Evolutionary conservation across 2,329 filamentous ascomycete genomes (phyloP).

Genomic region (Fusarium secorum): DNA sequence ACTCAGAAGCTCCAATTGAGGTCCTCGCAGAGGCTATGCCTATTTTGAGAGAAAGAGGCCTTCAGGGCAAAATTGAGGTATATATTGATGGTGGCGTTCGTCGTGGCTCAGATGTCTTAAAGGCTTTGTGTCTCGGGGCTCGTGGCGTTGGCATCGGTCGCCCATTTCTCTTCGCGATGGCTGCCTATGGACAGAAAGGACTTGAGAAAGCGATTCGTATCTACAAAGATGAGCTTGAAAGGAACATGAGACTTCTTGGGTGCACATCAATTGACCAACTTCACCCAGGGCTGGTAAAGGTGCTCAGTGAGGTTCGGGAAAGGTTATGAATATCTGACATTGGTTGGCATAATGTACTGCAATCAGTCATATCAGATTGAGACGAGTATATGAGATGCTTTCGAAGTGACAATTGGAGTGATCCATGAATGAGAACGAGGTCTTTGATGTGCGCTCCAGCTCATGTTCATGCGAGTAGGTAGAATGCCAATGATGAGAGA

Average conservation of each 20-base stretch:
- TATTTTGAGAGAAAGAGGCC: constrained; percentile 73
- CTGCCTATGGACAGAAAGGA: constrained; percentile 82
- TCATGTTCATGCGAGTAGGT: background rate
- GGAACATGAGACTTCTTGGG: constrained; percentile 95
- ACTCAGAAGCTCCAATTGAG: constrained; percentile 85
- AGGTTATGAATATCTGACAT: background rate
- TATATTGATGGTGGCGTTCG: constrained; percentile 90
- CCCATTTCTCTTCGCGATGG: constrained; percentile 95
- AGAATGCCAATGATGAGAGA: background rate
- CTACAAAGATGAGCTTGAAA: constrained; percentile 94
- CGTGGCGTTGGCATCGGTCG: constrained; percentile 91
- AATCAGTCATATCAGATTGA: background rate
- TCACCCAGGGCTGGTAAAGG: background rate
- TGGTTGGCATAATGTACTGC: background rate
- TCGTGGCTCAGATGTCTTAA: constrained; percentile 89
- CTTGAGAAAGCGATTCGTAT: constrained; percentile 93
- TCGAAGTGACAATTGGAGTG: background rate
- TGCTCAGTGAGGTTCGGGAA: background rate
- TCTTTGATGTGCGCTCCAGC: background rate
- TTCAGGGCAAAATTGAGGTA: constrained; percentile 80
- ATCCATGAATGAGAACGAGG: background rate
- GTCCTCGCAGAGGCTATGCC: constrained; percentile 92
- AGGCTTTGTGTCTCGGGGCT: constrained; percentile 90
- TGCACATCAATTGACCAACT: constrained; percentile 76
- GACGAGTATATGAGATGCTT: accelerated